Evolutionary conservation across 1,284 basidiomycete species (phyloP), one percentile per base, ranked within the genome.

Genomic region (Butyriboletus appendiculatus): DNA sequence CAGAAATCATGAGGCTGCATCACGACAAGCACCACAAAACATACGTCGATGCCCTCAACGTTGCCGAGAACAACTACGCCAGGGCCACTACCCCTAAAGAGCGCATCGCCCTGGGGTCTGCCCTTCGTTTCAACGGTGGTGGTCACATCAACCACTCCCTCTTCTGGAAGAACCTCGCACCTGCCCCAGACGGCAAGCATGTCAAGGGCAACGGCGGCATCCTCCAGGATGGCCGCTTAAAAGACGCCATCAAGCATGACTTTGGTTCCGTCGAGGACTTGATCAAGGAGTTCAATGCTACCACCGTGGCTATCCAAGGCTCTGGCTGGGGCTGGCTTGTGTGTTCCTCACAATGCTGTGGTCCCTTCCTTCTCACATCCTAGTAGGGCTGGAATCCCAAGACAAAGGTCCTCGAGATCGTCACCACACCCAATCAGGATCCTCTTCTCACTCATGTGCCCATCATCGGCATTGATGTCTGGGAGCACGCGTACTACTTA

Each of bases 261-360:
- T 96, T 90, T 68, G 92, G 91, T 57, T 80, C 80, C 41, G 66
- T 94, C 56, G 90, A 95, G 6, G 76, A 76, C 56, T 71, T 92
- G 50, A 83, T 85, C 75, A 81, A 81, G 65, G 76, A 83, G 60
- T 86, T 92, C 75, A 92, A 90, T 70, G 68, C 88, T 20, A 80
- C 81, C 47, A 91, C 94, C 37, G 83, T 85, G 53, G 87, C 78
- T 48, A 90, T 96, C 63, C 94, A 95, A 74, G 94, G 94, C 51
- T 94, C 91, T 56, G 94, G 94, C 58, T 96, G 94, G 94, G 92
- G 89, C 53, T 96, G 94, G 94, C 82, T 96, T 67, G 91, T 90
- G 62, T 61, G 85, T 81, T 52, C 18, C 52, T 12, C 33, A 12
- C 30, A 14, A 5, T 39, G 41, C 15, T 32, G 15, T 14, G 40